These are phyloP conservation scores for Leccinellum rugosiceps DNA, from an alignment of 768 basidiomycete species.

Conservation along the genomic window DNA sequence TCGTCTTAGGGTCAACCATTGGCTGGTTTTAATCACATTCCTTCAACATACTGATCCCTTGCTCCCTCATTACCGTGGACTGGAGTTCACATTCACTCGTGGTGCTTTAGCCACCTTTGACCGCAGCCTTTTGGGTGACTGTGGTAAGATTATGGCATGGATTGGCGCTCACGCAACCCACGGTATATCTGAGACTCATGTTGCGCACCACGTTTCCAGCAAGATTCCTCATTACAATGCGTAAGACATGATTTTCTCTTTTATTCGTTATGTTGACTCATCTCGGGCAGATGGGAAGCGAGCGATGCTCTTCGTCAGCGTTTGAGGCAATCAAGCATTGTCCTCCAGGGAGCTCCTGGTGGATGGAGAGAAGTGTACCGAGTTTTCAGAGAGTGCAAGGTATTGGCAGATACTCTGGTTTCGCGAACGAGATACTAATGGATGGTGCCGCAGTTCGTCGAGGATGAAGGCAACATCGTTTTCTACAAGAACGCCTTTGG, in stretches of 20 bases:
- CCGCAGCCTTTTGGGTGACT: conserved; percentile 73
- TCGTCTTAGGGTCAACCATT: conserved; percentile 72
- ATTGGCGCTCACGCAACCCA: conserved; percentile 83
- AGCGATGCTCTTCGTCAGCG: conserved; percentile 78
- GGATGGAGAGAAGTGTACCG: conserved; percentile 82
- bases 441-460: conserved; percentile 63
- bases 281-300: conserved; percentile 74
- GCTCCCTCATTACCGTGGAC: conserved; percentile 88
- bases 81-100: conserved; percentile 89
- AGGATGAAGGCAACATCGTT: conserved; percentile 87
- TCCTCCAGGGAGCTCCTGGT: conserved; percentile 67
- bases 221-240: conserved; percentile 97
- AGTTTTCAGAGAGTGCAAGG: conserved; percentile 76
- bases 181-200: conserved; percentile 93
- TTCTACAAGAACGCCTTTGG: conserved; percentile 91
- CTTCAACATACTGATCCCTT: conserved; percentile 96
- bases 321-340: conserved; percentile 54
- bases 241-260: conserved; percentile 30
- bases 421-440: not conserved
- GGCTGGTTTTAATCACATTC: conserved; percentile 96
- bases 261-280: not conserved
- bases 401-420: conserved; percentile 14
- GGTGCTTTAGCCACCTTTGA: conserved; percentile 93
- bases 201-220: conserved; percentile 87
- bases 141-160: conserved; percentile 77